Evolutionary conservation across 768 basidiomycete species (phyloP).

Genomic region (Hericium coralloides): DNA sequence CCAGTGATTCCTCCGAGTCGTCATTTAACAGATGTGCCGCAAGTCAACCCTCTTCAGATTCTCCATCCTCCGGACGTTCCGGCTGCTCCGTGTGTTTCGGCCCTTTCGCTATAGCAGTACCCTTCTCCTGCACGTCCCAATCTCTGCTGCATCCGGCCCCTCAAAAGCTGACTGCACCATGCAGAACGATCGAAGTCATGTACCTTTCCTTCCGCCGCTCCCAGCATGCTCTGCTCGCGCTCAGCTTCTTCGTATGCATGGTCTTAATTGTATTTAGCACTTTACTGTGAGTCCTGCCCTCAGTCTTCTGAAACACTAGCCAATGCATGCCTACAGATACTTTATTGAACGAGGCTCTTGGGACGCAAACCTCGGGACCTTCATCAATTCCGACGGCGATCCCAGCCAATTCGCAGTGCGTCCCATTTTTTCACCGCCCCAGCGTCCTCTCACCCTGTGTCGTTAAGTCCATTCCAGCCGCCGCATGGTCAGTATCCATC

Average conservation of each 20-base stretch:
- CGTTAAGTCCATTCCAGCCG: slow-evolving; percentile 56
- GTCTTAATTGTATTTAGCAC: slow-evolving; percentile 84
- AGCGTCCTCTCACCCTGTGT: background rate
- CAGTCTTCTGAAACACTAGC: background rate
- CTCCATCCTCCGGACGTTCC: slow-evolving; percentile 85
- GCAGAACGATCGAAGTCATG: slow-evolving; percentile 87
- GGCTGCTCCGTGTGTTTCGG: slow-evolving; percentile 79
- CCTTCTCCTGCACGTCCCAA: slow-evolving; percentile 52
- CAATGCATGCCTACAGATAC: slow-evolving; percentile 38
- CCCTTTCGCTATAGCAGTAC: slow-evolving; percentile 83
- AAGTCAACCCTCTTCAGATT: slow-evolving; percentile 85
- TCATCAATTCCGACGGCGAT: slow-evolving; percentile 80
- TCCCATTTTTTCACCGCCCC: background rate
- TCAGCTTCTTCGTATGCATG: slow-evolving; percentile 85
- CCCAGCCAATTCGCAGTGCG: slow-evolving; percentile 69
- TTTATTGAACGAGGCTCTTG: slow-evolving; percentile 88
- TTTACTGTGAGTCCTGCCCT: slow-evolving; percentile 43
- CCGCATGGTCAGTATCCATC: slow-evolving; percentile 55
- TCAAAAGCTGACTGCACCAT: background rate
- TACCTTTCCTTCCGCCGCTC: slow-evolving; percentile 80
- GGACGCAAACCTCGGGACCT: slow-evolving; percentile 73
- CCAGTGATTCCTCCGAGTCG: background rate
- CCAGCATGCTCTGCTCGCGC: slow-evolving; percentile 78
- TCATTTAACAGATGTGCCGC: background rate
- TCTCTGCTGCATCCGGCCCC: background rate